Evolutionary conservation across 148 eudicot species (phyloP).

Genomic region (Dianthus caryophyllus): DNA sequence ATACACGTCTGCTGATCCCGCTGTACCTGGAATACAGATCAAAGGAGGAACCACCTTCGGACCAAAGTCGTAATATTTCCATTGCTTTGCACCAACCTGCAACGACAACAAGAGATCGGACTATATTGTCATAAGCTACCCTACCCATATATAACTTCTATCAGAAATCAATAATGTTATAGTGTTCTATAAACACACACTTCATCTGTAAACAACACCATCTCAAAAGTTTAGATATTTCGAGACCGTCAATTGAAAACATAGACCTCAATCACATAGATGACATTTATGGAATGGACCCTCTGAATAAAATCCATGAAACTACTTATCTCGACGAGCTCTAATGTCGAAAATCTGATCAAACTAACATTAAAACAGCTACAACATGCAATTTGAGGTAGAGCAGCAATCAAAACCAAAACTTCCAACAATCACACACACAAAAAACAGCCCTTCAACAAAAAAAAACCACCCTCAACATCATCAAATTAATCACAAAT

Average conservation of each 20-base stretch:
- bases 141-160: background rate
- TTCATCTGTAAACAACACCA: background rate
- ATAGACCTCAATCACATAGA: no score
- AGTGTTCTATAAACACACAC: background rate
- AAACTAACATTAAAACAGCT: background rate
- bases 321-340: no score
- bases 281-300: no score
- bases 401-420: background rate
- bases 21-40: constrained; percentile 82
- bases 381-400: background rate
- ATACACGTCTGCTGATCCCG: constrained; percentile 93
- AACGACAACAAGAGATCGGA: constrained; percentile 9
- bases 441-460: background rate
- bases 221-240: no score
- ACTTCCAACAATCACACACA: background rate
- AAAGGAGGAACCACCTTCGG: constrained; percentile 95
- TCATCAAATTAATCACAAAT: background rate
- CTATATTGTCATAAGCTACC: constrained; percentile 11
- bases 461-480: background rate
- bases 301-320: no score
- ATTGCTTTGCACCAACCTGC: constrained; percentile 85
- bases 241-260: no score
- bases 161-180: background rate
- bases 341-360: background rate
- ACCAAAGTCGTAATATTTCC: constrained; percentile 98